Evolutionary conservation across 495 filamentous ascomycete species (phyloP).

Genomic region (Filosporella fistucella): DNA sequence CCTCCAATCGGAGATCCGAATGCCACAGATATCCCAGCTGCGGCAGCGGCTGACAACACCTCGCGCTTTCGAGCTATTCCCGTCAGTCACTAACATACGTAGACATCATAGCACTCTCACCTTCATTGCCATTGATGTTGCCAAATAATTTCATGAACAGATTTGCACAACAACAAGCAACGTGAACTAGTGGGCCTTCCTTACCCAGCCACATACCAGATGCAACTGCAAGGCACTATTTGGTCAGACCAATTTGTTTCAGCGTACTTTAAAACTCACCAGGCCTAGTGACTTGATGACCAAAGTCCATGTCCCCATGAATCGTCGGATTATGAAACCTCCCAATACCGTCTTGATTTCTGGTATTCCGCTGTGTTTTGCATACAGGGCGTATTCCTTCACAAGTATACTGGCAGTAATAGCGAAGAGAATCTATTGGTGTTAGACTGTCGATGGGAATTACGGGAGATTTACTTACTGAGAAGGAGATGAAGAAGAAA

Average conservation of each 20-base stretch:
- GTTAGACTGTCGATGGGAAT: conserved; percentile 9
- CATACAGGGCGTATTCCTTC: conserved; percentile 77
- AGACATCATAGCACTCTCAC: conserved; percentile 41
- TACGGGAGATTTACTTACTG: conserved; percentile 45
- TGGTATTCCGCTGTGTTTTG: conserved; percentile 93
- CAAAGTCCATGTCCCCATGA: conserved; percentile 91
- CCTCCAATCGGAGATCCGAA: conserved; percentile 96
- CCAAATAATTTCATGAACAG: conserved; percentile 89
- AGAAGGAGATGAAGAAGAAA: conserved; percentile 76
- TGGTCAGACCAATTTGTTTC: conserved; percentile 20
- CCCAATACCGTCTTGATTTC: conserved; percentile 97
- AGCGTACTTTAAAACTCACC: conserved; percentile 43
- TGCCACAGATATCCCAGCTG: conserved; percentile 92
- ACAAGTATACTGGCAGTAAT: conserved; percentile 75
- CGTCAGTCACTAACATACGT: conserved; percentile 17
- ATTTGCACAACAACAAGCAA: conserved; percentile 96
- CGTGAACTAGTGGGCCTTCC: conserved; percentile 94
- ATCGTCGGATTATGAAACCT: conserved; percentile 87
- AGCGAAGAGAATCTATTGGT: conserved; percentile 70
- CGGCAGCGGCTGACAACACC: conserved; percentile 89
- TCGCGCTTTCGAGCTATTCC: conserved; percentile 82
- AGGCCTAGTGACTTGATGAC: conserved; percentile 87
- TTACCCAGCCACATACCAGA: conserved; percentile 99
- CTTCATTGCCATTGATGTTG: conserved; percentile 81
- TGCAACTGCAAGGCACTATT: conserved; percentile 83